Percentiles rank a stretch among this genome's conserved stretches.
These are phyloP conservation scores for Mucor plumbeus DNA, from an alignment of 371 early-diverging fungal species.

Conservation along the genomic window DNA sequence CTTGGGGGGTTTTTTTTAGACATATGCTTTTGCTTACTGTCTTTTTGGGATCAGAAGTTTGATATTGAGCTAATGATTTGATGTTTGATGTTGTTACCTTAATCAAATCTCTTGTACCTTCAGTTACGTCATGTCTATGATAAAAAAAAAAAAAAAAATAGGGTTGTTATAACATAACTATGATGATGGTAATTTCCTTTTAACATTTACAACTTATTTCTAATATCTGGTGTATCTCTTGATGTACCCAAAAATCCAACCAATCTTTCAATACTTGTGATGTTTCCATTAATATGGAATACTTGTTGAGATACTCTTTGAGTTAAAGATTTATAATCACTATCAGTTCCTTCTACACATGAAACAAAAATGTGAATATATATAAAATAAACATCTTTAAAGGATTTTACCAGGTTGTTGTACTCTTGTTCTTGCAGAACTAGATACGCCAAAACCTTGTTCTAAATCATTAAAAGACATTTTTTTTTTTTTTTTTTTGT, in stretches of 20 bases:
- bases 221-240: constrained; percentile 78
- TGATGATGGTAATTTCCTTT: neutral
- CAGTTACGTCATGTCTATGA: constrained; percentile 78
- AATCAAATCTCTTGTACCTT: constrained; percentile 81
- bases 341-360: constrained; percentile 51
- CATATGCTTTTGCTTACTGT: constrained; percentile 28
- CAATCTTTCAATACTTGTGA: constrained; percentile 80
- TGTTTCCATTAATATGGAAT: constrained; percentile 78
- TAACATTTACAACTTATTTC: constrained; percentile 69
- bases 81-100: constrained; percentile 79
- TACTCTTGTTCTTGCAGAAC: constrained; percentile 19
- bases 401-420: constrained; percentile 26
- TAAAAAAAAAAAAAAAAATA: neutral
- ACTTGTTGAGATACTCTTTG: constrained; percentile 74
- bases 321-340: constrained; percentile 58
- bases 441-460: constrained; percentile 48
- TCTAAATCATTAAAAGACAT: constrained; percentile 67
- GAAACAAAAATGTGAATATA: neutral
- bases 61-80: constrained; percentile 65
- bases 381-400: neutral
- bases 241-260: constrained; percentile 79
- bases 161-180: neutral
- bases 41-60: constrained; percentile 32
- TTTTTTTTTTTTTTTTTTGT: neutral
- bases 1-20: neutral